These are phyloP conservation scores for Colletotrichum camelliae DNA, from an alignment of 2,329 filamentous ascomycete species.

Conservation along the genomic window DNA sequence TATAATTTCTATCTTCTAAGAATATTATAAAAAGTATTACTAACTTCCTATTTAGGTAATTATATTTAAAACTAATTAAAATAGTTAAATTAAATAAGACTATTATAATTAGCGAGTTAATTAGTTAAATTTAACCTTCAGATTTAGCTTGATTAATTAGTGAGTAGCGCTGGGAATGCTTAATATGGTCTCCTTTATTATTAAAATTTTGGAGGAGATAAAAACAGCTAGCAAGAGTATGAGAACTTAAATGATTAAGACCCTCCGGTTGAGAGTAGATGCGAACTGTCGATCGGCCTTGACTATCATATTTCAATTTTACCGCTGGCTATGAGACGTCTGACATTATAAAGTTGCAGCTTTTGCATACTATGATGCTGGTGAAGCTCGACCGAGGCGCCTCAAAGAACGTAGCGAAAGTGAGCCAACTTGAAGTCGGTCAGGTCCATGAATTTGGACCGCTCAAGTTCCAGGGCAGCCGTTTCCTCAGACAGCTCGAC, in stretches of 20 bases:
- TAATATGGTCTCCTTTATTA: not conserved
- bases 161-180: no score
- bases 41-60: no score
- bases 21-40: no score
- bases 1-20: no score
- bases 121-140: no score
- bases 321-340: accelerated
- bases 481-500: conserved; percentile 10
- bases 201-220: not conserved
- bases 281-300: not conserved
- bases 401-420: conserved; percentile 28
- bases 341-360: not conserved
- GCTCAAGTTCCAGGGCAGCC: not conserved
- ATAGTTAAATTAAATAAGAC: no score
- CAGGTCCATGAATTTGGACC: conserved; percentile 27
- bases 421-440: conserved; percentile 28
- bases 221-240: not conserved
- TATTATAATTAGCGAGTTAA: no score
- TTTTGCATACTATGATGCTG: not conserved
- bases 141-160: no score
- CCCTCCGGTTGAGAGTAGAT: not conserved
- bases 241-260: not conserved
- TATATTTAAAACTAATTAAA: no score
- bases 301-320: not conserved
- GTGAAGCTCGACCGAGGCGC: not conserved